Conservation (phyloP, 148 eudicot genomes). For the Linanthus parryae region DNA sequence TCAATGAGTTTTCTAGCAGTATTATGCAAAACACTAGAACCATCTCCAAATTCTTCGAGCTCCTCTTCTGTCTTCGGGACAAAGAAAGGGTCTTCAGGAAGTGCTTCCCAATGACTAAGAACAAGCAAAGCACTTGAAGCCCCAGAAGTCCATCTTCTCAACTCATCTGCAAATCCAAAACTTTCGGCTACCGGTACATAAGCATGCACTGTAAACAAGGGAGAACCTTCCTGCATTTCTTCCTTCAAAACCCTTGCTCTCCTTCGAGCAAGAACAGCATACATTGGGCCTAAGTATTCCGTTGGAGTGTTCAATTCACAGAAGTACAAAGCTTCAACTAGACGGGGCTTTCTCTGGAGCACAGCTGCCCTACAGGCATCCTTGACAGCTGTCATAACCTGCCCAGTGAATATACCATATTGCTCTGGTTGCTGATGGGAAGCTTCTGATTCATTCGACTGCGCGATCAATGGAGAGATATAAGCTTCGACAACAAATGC, state of each 20-base stretch:
- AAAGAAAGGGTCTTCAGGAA: constrained; percentile 85
- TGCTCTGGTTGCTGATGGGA: constrained; percentile 48
- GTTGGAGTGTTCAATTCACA: constrained; percentile 83
- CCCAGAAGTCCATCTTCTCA: constrained; percentile 84
- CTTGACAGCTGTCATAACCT: constrained; percentile 85
- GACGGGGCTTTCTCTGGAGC: constrained; percentile 67
- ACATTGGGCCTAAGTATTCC: constrained; percentile 68
- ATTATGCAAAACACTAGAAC: constrained; percentile 66
- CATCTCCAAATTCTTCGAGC: constrained; percentile 93
- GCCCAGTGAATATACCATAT: constrained; percentile 78
- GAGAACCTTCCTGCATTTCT: constrained; percentile 94
- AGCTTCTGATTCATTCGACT: constrained; percentile 27
- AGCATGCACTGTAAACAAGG: constrained; percentile 83
- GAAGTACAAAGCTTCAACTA: constrained; percentile 84
- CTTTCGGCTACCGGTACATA: constrained; percentile 89
- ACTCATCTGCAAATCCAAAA: constrained; percentile 90
- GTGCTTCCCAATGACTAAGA: constrained; percentile 87
- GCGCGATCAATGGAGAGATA: constrained; percentile 35
- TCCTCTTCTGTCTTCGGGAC: constrained; percentile 96
- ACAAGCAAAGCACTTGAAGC: constrained; percentile 89
- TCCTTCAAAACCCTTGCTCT: constrained; percentile 77
- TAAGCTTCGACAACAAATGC: constrained; percentile 69
- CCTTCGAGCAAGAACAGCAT: constrained; percentile 77
- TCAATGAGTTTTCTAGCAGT: constrained; percentile 87
- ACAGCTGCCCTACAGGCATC: constrained; percentile 81